Conservation (phyloP, 73 alveolate genomes). For the Symbiodinium natans region DNA sequence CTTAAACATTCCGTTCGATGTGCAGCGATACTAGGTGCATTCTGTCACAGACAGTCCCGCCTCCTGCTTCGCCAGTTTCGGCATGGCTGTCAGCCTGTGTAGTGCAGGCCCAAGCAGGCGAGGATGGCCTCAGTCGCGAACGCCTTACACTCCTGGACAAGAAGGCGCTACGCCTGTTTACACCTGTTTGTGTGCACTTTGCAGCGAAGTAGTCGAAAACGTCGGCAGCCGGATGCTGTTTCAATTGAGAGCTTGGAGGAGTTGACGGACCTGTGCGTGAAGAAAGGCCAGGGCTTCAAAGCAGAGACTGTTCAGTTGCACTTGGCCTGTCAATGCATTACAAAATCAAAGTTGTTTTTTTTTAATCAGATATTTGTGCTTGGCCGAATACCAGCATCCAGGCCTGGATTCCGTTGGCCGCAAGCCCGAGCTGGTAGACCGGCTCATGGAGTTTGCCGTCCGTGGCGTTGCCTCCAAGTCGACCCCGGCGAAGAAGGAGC, state of each 20-base stretch:
- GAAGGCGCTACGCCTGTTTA: no score
- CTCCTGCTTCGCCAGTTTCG: no score
- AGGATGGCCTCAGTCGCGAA: constrained; percentile 62
- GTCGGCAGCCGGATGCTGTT: no score
- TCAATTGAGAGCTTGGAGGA: not conserved
- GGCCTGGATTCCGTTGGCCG: constrained; percentile 82
- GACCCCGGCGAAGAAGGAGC: constrained; percentile 5
- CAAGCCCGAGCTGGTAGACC: constrained; percentile 90
- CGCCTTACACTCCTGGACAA: constrained; percentile 43
- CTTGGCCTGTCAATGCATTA: no score
- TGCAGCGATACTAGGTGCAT: no score
- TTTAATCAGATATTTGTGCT: no score
- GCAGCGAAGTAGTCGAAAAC: no score
- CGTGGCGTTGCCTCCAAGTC: constrained; percentile 12
- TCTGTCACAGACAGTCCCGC: not conserved
- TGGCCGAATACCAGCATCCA: not conserved
- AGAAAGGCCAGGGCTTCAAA: constrained; percentile 47
- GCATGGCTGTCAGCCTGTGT: not conserved
- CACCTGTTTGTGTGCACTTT: no score
- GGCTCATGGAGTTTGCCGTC: constrained; percentile 92
- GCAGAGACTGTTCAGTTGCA: no score
- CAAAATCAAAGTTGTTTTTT: no score
- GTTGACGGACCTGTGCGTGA: constrained; percentile 59
- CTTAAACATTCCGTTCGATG: no score
- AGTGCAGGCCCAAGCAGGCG: not conserved